phyloP scores from a whole-genome alignment of 2,329 filamentous ascomycete genomes.

The Pseudonectria buxi region DNA sequence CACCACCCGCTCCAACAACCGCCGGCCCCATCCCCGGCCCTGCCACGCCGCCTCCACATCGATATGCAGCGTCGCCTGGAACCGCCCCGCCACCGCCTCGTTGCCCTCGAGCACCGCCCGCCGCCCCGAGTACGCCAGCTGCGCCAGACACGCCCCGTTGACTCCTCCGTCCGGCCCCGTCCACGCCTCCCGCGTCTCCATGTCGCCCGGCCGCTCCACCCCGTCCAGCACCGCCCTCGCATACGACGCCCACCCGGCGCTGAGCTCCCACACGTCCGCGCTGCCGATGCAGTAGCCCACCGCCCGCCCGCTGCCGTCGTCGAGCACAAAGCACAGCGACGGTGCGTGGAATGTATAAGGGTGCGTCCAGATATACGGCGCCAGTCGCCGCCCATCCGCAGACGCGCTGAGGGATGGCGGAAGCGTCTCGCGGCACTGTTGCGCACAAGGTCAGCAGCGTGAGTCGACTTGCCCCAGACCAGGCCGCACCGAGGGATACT shows the following conservation, averaged over 20 bases:
- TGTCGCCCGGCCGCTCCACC: constrained; percentile 14
- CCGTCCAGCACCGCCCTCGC: constrained; percentile 27
- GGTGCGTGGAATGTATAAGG: constrained; percentile 42
- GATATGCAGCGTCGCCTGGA: constrained; percentile 43
- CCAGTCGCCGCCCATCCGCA: constrained; percentile 27
- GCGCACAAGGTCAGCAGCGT: background rate
- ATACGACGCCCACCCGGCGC: constrained; percentile 33
- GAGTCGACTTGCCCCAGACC: no score
- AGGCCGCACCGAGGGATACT: constrained; percentile 7
- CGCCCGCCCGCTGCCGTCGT: constrained; percentile 36
- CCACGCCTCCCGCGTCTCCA: constrained; percentile 28
- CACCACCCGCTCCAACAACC: constrained; percentile 36
- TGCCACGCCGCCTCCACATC: constrained; percentile 38
- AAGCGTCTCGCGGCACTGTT: constrained; percentile 43
- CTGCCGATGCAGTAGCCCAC: constrained; percentile 46
- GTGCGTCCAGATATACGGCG: constrained; percentile 46
- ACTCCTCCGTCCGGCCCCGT: constrained; percentile 16
- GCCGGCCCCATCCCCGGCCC: constrained; percentile 37
- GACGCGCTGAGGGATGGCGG: constrained; percentile 34
- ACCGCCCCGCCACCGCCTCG: constrained; percentile 26
- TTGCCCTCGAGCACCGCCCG: constrained; percentile 34
- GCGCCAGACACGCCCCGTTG: constrained; percentile 28
- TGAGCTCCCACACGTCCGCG: constrained; percentile 36
- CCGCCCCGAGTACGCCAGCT: constrained; percentile 34
- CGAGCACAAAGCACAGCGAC: constrained; percentile 39